Evolutionary conservation across 2,329 filamentous ascomycete species (phyloP).

Genomic region (Aaosphaeria arxii): DNA sequence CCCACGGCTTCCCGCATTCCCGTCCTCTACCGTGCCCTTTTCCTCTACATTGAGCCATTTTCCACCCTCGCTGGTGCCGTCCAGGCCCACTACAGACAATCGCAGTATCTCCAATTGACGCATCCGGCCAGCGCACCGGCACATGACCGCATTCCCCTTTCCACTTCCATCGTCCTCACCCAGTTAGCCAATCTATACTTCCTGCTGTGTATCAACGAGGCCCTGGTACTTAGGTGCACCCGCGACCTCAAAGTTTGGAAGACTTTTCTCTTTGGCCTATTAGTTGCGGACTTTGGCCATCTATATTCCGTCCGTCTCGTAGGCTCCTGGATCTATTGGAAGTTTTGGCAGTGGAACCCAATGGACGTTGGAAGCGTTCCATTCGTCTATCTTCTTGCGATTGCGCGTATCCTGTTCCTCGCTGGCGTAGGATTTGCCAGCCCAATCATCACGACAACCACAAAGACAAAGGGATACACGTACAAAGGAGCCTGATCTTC

Average conservation of each 20-base stretch:
- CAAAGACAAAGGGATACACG: too few species aligned
- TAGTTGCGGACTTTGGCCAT: constrained; percentile 76
- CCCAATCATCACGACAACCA: too few species aligned
- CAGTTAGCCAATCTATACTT: constrained; percentile 79
- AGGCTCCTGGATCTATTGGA: constrained; percentile 63
- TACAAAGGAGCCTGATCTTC: too few species aligned
- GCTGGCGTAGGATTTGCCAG: constrained; percentile 21
- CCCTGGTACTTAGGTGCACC: constrained; percentile 68
- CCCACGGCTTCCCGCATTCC: constrained; percentile 49
- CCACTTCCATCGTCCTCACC: constrained; percentile 65
- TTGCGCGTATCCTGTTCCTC: constrained; percentile 23
- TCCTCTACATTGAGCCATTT: constrained; percentile 68
- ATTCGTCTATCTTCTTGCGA: constrained; percentile 66
- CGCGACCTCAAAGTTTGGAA: constrained; percentile 68
- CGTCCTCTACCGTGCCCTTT: constrained; percentile 66
- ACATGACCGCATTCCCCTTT: constrained; percentile 50
- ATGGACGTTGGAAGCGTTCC: constrained; percentile 68
- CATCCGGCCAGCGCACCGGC: constrained; percentile 50
- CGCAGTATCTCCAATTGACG: constrained; percentile 63
- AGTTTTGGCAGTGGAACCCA: constrained; percentile 60
- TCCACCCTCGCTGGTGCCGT: constrained; percentile 54
- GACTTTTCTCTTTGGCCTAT: constrained; percentile 62
- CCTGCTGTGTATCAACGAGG: constrained; percentile 74
- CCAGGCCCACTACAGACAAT: constrained; percentile 50
- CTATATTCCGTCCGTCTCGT: constrained; percentile 63